Conservation (phyloP, 2,329 filamentous ascomycete species). For the Venturia carpophila region DNA sequence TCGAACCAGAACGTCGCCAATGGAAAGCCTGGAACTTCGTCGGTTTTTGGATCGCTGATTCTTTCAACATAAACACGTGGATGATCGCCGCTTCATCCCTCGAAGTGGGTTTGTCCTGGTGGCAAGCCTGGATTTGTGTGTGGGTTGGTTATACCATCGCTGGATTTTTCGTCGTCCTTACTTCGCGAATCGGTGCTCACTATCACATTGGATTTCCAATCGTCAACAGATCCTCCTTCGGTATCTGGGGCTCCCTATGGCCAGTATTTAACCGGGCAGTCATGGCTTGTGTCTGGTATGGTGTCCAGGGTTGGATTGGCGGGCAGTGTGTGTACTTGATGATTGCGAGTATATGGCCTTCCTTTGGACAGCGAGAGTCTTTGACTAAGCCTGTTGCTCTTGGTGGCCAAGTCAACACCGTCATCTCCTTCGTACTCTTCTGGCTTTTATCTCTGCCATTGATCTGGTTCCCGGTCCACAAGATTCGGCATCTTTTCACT, state of each 20-base stretch:
- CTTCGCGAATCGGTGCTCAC: conserved; percentile 24
- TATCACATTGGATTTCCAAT: conserved; percentile 30
- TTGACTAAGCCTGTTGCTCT: not conserved
- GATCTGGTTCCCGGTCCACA: conserved; percentile 23
- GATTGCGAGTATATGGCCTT: not conserved
- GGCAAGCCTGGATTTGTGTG: conserved; percentile 28
- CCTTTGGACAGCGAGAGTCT: not conserved
- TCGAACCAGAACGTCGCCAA: conserved; percentile 70
- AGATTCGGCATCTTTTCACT: conserved; percentile 10
- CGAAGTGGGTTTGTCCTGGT: conserved; percentile 24
- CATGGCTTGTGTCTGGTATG: conserved; percentile 34
- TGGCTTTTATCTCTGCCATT: conserved; percentile 15
- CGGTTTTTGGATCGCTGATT: conserved; percentile 42
- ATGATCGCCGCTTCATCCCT: conserved; percentile 29
- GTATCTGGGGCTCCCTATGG: conserved; percentile 35
- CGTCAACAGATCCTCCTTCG: conserved; percentile 35
- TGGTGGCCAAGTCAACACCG: conserved; percentile 36
- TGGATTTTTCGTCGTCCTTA: conserved; percentile 25
- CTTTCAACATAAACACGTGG: conserved; percentile 33
- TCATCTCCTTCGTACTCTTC: conserved; percentile 28
- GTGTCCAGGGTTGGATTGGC: conserved; percentile 33
- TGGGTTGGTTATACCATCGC: conserved; percentile 27
- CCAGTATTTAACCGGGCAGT: conserved; percentile 36
- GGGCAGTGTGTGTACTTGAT: conserved; percentile 21
- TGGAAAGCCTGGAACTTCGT: conserved; percentile 88